Conservation (phyloP, 2,329 filamentous ascomycete genomes). For the Colletotrichum aenigma region DNA sequence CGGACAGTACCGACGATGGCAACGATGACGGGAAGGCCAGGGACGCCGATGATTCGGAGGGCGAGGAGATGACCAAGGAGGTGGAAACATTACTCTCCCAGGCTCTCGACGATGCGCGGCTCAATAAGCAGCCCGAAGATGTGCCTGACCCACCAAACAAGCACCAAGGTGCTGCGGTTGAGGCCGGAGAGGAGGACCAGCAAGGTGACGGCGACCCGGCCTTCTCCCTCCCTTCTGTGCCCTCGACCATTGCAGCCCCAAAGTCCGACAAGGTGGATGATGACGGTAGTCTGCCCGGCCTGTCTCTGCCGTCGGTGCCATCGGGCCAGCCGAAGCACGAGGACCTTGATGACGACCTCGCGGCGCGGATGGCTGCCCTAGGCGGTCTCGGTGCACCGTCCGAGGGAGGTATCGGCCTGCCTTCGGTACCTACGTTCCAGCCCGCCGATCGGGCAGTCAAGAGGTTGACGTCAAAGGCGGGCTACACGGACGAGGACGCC, state of each 20-base stretch:
- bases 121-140: slow-evolving; percentile 26
- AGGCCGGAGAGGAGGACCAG: slow-evolving; percentile 1
- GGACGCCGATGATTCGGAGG: slow-evolving; percentile 51
- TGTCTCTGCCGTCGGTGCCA: slow-evolving; percentile 53
- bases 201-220: slow-evolving; percentile 18
- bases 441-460: slow-evolving; percentile 45
- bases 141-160: neutral
- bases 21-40: neutral
- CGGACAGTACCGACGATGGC: neutral
- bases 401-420: slow-evolving; percentile 40
- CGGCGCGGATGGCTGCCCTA: slow-evolving; percentile 57
- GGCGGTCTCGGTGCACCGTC: slow-evolving; percentile 36
- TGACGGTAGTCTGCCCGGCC: slow-evolving; percentile 22
- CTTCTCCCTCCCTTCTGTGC: slow-evolving; percentile 42
- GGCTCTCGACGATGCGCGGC: slow-evolving; percentile 49
- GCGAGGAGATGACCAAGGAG: slow-evolving; percentile 50
- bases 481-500: slow-evolving; percentile 72
- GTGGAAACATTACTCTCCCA: slow-evolving; percentile 49
- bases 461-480: slow-evolving; percentile 41
- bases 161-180: neutral
- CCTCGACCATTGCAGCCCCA: slow-evolving; percentile 36
- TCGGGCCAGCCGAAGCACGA: slow-evolving; percentile 38
- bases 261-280: neutral
- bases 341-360: slow-evolving; percentile 50
- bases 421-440: slow-evolving; percentile 54